Evolutionary conservation across 1,284 basidiomycete genomes (phyloP), one percentile per base, ranked within the genome.

Genomic region (Rhizoctonia solani): DNA sequence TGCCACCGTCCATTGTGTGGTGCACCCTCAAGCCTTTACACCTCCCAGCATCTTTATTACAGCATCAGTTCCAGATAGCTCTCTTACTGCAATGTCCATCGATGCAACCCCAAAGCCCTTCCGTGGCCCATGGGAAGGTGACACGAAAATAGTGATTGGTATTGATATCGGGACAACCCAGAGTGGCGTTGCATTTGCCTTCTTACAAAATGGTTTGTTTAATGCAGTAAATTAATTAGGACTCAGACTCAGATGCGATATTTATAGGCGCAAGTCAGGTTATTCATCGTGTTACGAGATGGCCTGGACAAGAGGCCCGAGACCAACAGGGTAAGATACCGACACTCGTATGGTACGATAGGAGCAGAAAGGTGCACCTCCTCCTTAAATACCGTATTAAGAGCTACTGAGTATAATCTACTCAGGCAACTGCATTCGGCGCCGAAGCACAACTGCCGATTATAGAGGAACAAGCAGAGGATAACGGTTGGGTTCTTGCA

Each of bases 121-220:
- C 25, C 65, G 41, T 52, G 55, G 56, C 21, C 21, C 41, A 19
- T 69, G 68, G 68, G 59, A 46, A 21, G 65, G 55, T 1, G 25
- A 50, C 21, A 54, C 23, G 16, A 69, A 69, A 34, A 58, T 69
- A 4, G 55, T 69, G 1, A 14, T 69, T 14, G 65, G 68, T 19
- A 59, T 69, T 16, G 68, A 69, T 34, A 67, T 69, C 27, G 68
- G 68, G 11, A 69, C 68, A n/a, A 66, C 65, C 3, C 65, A 66
- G 42, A 66, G 65, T 30, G 65, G 65, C 25, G 65, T 66, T 1
- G 65, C 65, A 4, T 55, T 66, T 39, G 32, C 65, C 16, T 66
- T 55, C 34, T 34, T 66, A 2, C 53, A 66, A 16, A 49, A 34
- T 25, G 65, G 65, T 66, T 42, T 25, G 46, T 9, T 32, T 34